phyloP scores from a whole-genome alignment of 257 asterid species.

The Nicotiana paniculata region DNA sequence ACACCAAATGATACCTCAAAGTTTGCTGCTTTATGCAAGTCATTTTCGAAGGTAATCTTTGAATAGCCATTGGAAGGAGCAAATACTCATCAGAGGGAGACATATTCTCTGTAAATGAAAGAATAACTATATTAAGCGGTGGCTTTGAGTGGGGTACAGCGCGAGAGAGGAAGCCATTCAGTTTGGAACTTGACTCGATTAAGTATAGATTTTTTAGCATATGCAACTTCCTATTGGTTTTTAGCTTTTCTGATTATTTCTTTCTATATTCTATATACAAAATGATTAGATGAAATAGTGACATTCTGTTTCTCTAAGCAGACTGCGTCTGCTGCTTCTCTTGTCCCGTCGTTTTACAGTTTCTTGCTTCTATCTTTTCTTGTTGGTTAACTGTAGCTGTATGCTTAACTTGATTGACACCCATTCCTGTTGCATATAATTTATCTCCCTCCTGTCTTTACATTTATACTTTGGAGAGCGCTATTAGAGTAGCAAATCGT shows the following conservation, averaged over 20 bases:
- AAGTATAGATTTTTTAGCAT: too few relatives aligned
- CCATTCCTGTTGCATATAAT: neutral
- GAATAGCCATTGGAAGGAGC: neutral
- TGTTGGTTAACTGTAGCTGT: neutral
- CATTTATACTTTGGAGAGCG: neutral
- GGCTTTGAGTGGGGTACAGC: neutral
- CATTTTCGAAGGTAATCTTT: conserved; percentile 70
- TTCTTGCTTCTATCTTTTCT: neutral
- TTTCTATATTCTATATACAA: neutral
- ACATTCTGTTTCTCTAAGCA: neutral
- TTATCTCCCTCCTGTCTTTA: neutral
- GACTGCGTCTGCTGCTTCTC: neutral
- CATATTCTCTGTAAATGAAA: conserved; percentile 4
- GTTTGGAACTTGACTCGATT: neutral
- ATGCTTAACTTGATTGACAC: neutral
- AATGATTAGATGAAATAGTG: neutral
- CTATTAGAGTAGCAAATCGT: neutral
- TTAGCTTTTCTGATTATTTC: neutral
- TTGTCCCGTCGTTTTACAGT: neutral
- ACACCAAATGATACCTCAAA: conserved; percentile 88
- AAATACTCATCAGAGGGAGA: neutral
- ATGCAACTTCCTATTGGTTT: neutral
- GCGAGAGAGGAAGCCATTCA: neutral
- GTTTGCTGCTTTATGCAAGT: conserved; percentile 79
- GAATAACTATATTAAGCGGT: neutral